phyloP scores from a whole-genome alignment of 1,139 yeast genomes.

The Geotrichum reessii region DNA sequence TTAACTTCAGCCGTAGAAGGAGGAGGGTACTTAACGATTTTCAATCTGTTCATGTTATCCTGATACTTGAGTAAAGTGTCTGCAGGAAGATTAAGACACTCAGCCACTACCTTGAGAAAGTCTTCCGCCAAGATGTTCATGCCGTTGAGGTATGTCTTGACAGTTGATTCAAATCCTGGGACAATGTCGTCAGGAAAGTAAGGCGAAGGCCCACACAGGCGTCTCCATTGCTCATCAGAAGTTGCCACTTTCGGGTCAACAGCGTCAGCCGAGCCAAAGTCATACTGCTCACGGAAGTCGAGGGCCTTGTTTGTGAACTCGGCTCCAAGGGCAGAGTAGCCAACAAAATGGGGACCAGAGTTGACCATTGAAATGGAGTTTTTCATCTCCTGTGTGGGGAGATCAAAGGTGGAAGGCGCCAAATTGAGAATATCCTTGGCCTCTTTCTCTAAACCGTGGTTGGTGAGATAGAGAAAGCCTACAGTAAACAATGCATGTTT shows the following conservation, averaged over 20 bases:
- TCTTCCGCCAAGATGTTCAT: constrained; percentile 45
- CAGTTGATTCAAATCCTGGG: constrained; percentile 47
- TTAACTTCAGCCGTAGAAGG: constrained; percentile 13
- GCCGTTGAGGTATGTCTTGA: constrained; percentile 43
- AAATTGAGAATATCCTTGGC: constrained; percentile 42
- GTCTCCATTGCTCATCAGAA: constrained; percentile 38
- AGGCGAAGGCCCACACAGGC: constrained; percentile 60
- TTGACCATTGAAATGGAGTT: constrained; percentile 52
- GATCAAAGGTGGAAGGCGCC: constrained; percentile 47
- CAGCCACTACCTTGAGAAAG: constrained; percentile 48
- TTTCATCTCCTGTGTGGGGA: constrained; percentile 48
- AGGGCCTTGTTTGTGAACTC: constrained; percentile 56
- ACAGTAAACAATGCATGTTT: constrained; percentile 54
- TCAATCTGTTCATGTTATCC: constrained; percentile 37
- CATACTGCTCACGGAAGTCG: constrained; percentile 67
- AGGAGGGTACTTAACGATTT: constrained; percentile 38
- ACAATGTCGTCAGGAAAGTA: constrained; percentile 50
- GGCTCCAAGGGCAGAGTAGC: constrained; percentile 60
- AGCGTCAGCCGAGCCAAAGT: constrained; percentile 56
- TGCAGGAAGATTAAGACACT: constrained; percentile 47
- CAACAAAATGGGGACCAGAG: constrained; percentile 56
- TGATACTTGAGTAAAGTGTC: constrained; percentile 45
- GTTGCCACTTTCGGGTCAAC: constrained; percentile 22
- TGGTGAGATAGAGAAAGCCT: constrained; percentile 53
- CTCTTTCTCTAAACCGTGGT: constrained; percentile 44